Evolutionary conservation across 495 filamentous ascomycete species (phyloP), one percentile per base, ranked within the genome.

Genomic region (Neurospora cerealis): DNA sequence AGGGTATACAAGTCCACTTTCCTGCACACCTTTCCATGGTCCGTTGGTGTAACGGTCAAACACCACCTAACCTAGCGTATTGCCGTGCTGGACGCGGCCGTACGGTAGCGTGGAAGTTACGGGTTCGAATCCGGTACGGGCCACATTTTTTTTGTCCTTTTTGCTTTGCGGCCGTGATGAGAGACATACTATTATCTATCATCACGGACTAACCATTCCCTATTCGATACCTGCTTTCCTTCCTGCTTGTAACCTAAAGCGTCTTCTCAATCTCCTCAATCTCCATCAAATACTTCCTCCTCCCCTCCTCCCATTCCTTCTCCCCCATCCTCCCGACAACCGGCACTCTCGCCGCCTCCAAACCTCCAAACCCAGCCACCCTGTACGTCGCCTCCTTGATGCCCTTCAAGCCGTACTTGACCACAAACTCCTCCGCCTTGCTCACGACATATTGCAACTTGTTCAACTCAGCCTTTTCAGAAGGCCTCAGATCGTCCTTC

Each of bases 381-480:
- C 90, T 80, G 40, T 80, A 86, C 13, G 86, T 81, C 3, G 87
- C 90, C 79, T 91, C 90, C 77, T 90, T 91, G 74, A 91, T 90
- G 1, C 89, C 90, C 2, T 89, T 81, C 0, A 87, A 85, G 1
- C 90, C 87, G 73, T 83, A 85, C 38, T 80, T 83, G 13, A 85
- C 90, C 34, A 91, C 83, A 42, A 91, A 79, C 82, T 89, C 88
- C 81, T 91, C 90, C 6, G 87, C 86, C 24, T 79, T 75, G 62
- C 85, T 88, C 17, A 91, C 84, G 38, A 83, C 82, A 72, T 83
- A 91, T 82, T 92, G 90, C 78, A 92, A 72, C 10, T 76, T 70
- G 10, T 82, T 81, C 32, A 86, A 79, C 78, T 89, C 84, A 5
- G 79, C 79, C 34, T 75, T 73, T 13, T 77, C 75, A 3, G 74